Evolutionary conservation across 192 early-diverging fungal species (phyloP).

Genomic region (Pilaira anomala): DNA sequence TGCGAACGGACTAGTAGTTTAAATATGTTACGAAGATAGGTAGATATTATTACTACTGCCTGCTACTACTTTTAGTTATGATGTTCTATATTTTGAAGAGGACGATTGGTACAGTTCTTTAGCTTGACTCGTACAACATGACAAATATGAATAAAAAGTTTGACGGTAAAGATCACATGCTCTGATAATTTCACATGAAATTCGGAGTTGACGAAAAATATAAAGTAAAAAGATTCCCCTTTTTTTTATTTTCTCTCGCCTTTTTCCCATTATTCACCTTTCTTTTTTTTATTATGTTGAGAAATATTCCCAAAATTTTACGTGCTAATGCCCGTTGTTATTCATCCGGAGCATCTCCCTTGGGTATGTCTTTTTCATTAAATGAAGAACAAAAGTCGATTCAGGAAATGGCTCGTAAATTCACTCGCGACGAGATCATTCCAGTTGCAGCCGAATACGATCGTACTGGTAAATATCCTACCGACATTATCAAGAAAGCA

Average conservation of each 20-base stretch:
- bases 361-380: constrained; percentile 59
- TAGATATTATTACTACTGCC: too few species aligned
- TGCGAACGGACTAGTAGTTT: too few species aligned
- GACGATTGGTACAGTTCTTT: too few species aligned
- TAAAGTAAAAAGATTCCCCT: too few species aligned
- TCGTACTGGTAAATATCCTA: constrained; percentile 89
- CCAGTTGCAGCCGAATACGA: constrained; percentile 93
- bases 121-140: too few species aligned
- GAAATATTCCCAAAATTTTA: neutral
- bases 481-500: constrained; percentile 76
- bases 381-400: constrained; percentile 80
- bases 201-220: too few species aligned
- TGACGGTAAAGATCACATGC: too few species aligned
- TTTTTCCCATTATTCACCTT: neutral
- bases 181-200: too few species aligned
- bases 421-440: constrained; percentile 84
- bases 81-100: too few species aligned
- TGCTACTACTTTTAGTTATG: too few species aligned
- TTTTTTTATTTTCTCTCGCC: neutral
- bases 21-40: too few species aligned
- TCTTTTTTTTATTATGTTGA: neutral
- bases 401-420: constrained; percentile 88
- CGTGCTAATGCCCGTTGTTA: constrained; percentile 4
- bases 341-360: constrained; percentile 10
- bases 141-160: too few species aligned